phyloP scores from a whole-genome alignment of 1,139 yeast species.

The Zygosaccharomyces sapae region DNA sequence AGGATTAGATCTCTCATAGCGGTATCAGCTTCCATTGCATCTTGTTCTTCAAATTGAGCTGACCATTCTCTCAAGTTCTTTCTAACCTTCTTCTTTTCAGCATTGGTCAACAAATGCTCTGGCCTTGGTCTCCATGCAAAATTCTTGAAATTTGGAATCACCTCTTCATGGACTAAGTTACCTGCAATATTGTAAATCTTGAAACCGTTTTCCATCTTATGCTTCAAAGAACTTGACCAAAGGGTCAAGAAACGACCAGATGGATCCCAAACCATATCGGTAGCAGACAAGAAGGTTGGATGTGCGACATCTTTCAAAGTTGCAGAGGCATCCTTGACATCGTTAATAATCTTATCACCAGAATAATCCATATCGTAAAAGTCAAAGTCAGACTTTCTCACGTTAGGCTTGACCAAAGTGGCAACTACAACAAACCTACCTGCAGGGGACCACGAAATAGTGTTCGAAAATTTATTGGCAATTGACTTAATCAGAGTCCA shows the following conservation, averaged over 20 bases:
- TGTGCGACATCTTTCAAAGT: slow-evolving; percentile 61
- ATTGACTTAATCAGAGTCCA: slow-evolving; percentile 58
- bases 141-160: slow-evolving; percentile 77
- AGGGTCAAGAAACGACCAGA: slow-evolving; percentile 87
- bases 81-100: slow-evolving; percentile 79
- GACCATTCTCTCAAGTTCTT: slow-evolving; percentile 86
- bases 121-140: slow-evolving; percentile 99
- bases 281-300: slow-evolving; percentile 71
- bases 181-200: slow-evolving; percentile 85
- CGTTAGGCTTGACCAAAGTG: slow-evolving; percentile 53
- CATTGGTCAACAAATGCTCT: slow-evolving; percentile 63
- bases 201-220: slow-evolving; percentile 85
- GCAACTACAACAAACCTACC: slow-evolving; percentile 87
- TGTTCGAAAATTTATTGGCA: slow-evolving; percentile 64
- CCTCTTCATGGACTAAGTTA: slow-evolving; percentile 65
- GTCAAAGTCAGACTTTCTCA: slow-evolving; percentile 61
- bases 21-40: slow-evolving; percentile 94
- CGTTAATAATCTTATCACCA: slow-evolving; percentile 48
- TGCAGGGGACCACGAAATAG: slow-evolving; percentile 84
- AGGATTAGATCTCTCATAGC: slow-evolving; percentile 87
- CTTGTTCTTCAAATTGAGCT: slow-evolving; percentile 90
- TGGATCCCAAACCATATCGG: slow-evolving; percentile 91
- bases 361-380: slow-evolving; percentile 85
- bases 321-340: slow-evolving; percentile 41
- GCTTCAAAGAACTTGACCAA: slow-evolving; percentile 88